These are phyloP conservation scores for Saccharomyces mikatae DNA, from an alignment of 805 yeast species.

Conservation along the genomic window DNA sequence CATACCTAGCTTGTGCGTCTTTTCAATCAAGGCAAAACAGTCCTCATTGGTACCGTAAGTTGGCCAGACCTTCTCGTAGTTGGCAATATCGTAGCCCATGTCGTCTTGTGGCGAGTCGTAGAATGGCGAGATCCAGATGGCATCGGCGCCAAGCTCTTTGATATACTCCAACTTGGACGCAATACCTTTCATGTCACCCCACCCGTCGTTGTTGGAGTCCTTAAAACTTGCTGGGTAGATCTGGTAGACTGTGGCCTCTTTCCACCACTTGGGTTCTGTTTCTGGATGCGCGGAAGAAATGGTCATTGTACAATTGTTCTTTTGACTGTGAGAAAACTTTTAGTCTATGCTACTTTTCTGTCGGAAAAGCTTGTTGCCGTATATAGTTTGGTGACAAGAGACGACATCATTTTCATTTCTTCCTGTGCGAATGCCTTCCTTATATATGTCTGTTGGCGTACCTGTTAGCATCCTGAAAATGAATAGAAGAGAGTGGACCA, in stretches of 20 bases:
- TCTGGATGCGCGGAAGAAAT: conserved; percentile 6
- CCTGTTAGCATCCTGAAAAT: too few species aligned
- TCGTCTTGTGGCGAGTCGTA: conserved; percentile 52
- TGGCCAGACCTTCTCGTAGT: conserved; percentile 44
- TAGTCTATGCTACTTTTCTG: background rate
- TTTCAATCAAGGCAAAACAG: conserved; percentile 41
- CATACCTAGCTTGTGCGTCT: conserved; percentile 42
- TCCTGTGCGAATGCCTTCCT: too few species aligned
- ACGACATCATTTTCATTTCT: too few species aligned
- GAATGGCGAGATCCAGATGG: conserved; percentile 51
- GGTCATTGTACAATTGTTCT: background rate
- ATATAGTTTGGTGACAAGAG: too few species aligned
- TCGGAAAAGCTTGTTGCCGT: background rate
- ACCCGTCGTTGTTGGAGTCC: conserved; percentile 52
- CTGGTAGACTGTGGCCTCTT: conserved; percentile 48
- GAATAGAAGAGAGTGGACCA: too few species aligned
- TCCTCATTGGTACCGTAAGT: conserved; percentile 48
- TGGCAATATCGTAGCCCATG: conserved; percentile 55
- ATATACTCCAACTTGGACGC: conserved; percentile 44
- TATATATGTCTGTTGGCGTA: too few species aligned
- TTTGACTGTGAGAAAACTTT: background rate
- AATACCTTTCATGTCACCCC: conserved; percentile 51
- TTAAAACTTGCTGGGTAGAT: conserved; percentile 55
- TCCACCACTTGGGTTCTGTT: conserved; percentile 39
- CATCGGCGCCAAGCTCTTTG: conserved; percentile 41